A percentile compares a stretch with the other conserved stretches of the same genome.
phyloP scores from a whole-genome alignment of 371 early-diverging fungal species.

The Apophysomyces elegans region DNA sequence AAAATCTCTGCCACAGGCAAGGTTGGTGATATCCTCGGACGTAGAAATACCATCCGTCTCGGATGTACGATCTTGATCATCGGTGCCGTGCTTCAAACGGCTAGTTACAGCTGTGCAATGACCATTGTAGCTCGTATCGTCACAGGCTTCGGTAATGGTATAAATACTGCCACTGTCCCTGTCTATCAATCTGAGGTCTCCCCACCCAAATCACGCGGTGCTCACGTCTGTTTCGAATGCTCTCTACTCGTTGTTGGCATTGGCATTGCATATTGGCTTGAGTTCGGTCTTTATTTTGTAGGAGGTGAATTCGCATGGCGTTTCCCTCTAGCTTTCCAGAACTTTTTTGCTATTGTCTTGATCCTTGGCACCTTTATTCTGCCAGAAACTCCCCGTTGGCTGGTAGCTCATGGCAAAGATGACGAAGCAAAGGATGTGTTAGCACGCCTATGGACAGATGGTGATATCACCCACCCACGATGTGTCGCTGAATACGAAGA shows the following conservation, averaged over 20 bases:
- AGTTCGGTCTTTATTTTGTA: slow-evolving; percentile 46
- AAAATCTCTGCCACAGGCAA: not conserved
- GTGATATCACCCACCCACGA: slow-evolving; percentile 34
- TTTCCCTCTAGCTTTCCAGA: slow-evolving; percentile 57
- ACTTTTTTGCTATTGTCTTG: slow-evolving; percentile 50
- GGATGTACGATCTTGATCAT: slow-evolving; percentile 36
- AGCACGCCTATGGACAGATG: slow-evolving; percentile 41
- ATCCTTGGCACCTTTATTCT: slow-evolving; percentile 47
- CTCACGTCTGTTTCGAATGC: slow-evolving; percentile 44
- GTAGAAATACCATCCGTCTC: slow-evolving; percentile 35
- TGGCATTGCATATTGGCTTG: slow-evolving; percentile 52
- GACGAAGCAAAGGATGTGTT: slow-evolving; percentile 45
- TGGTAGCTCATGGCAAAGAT: slow-evolving; percentile 44
- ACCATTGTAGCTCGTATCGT: slow-evolving; percentile 55
- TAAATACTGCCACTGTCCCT: slow-evolving; percentile 56
- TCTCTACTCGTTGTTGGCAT: slow-evolving; percentile 40
- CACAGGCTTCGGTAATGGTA: slow-evolving; percentile 60
- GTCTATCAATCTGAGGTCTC: slow-evolving; percentile 54
- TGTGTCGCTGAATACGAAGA: slow-evolving; percentile 45
- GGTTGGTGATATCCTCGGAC: slow-evolving; percentile 35
- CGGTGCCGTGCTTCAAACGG: slow-evolving; percentile 46
- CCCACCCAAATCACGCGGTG: slow-evolving; percentile 48
- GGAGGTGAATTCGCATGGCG: slow-evolving; percentile 50
- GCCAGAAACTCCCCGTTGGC: slow-evolving; percentile 66
- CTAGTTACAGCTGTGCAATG: slow-evolving; percentile 38